These are phyloP conservation scores for Babesia ovis DNA, from an alignment of 169 alveolate species.

Conservation along the genomic window DNA sequence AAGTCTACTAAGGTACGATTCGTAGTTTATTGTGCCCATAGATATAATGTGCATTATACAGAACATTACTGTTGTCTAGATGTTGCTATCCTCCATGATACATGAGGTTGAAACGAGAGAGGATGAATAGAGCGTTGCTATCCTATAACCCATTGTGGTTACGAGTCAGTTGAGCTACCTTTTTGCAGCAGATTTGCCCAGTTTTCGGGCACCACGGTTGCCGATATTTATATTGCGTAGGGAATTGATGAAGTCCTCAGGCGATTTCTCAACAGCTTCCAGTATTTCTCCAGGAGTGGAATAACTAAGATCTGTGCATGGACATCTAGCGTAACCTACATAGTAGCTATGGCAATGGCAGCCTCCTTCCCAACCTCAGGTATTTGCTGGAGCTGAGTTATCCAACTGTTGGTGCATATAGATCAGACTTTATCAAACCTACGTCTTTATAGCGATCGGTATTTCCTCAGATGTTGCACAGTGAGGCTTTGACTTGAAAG, in stretches of 20 bases:
- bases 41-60: too few species aligned
- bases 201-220: slow-evolving; percentile 11
- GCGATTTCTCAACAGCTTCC: slow-evolving; percentile 30
- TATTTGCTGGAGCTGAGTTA: slow-evolving; percentile 61
- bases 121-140: slow-evolving; percentile 40
- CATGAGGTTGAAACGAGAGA: slow-evolving; percentile 12
- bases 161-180: slow-evolving; percentile 14
- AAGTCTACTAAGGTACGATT: too few species aligned
- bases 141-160: not conserved
- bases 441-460: slow-evolving; percentile 25
- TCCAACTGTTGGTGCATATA: slow-evolving; percentile 33
- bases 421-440: not conserved
- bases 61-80: not conserved
- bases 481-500: slow-evolving; percentile 40
- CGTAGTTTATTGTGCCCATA: too few species aligned
- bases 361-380: slow-evolving; percentile 61
- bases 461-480: not conserved
- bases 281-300: slow-evolving; percentile 54
- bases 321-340: slow-evolving; percentile 6
- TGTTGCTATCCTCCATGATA: slow-evolving; percentile 3
- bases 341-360: slow-evolving; percentile 47
- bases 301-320: slow-evolving; percentile 19
- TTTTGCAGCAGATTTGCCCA: slow-evolving; percentile 36
- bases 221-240: slow-evolving; percentile 9
- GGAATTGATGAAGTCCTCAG: not conserved